Evolutionary conservation across 768 basidiomycete genomes (phyloP).

Genomic region (Tricholoma saponaceum): DNA sequence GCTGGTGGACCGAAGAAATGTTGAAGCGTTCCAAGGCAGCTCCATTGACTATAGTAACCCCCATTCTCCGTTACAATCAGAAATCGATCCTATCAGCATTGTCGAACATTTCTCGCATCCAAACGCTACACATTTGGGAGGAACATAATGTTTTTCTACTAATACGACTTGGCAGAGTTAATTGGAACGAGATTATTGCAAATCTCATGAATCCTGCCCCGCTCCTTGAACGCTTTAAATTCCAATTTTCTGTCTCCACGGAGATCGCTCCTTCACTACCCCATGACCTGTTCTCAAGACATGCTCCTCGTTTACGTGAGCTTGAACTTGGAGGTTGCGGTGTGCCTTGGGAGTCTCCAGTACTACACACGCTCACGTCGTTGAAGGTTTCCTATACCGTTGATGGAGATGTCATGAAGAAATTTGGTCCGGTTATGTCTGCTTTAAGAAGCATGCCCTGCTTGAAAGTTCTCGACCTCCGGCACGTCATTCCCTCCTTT

Average conservation of each 20-base stretch:
- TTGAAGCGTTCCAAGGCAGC: constrained; percentile 2
- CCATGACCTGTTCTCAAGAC: constrained; percentile 23
- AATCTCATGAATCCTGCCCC: constrained; percentile 2
- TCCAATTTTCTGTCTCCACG: background rate
- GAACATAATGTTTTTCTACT: background rate
- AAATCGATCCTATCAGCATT: background rate
- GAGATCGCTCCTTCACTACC: constrained; percentile 19
- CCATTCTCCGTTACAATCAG: background rate
- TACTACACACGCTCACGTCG: constrained; percentile 30
- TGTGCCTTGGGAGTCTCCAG: constrained; percentile 30
- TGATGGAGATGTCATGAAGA: too few species aligned
- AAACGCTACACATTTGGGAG: background rate
- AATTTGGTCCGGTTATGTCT: too few species aligned
- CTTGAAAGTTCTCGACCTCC: too few species aligned
- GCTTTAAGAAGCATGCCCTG: too few species aligned
- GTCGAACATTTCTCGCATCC: background rate
- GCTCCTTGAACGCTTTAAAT: background rate
- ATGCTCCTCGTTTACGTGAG: constrained; percentile 28
- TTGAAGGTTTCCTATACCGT: constrained; percentile 23
- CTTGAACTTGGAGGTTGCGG: constrained; percentile 31
- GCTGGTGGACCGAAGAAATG: constrained; percentile 3
- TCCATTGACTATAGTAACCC: constrained; percentile 1
- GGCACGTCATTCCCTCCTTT: too few species aligned
- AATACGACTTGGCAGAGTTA: too few species aligned
- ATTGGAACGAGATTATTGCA: background rate